Base-by-base conservation (phyloP, 768 basidiomycete genomes). In the Mycena vulgaris region DNA sequence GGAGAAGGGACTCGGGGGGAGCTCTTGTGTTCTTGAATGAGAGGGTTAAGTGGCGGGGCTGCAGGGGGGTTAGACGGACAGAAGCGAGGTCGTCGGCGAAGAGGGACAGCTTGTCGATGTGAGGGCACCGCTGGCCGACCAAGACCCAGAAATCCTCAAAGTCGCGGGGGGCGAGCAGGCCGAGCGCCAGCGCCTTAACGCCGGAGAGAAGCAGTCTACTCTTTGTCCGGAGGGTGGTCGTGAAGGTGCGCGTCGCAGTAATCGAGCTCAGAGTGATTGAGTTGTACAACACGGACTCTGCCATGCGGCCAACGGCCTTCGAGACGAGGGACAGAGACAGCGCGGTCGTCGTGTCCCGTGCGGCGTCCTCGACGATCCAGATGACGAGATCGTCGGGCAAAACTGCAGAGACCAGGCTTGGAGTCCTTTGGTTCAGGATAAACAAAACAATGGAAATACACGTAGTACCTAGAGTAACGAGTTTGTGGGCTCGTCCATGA, bases 141-240 rank as follows among this genome's bases (percentile, higher is more conserved):
- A 67, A 33, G 19, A 19, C 56, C 65, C 65, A 67, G 25, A 67
- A 67, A 39, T 60, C 48, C 11, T 48, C 56, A 25, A 25, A 67
- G 57, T 47, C 40, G 23, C 19, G 37, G 1, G 57, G 66, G 17
- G 48, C 37, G 33, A 56, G 33, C 30, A 42, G 7, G 30, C 25
- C 21, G 8, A 60, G 57, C 2, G 5, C 4, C 7, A 60, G 66
- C n/a, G 23, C 25, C 17, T 17, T 8, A 10, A 67, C 48, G 35
- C 25, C 16, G 48, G 66, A 40, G 25, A 67, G 58, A n/a, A 67
- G 11, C 11, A 10, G 48, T 47, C 48, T 17, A 23, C 35, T 31
- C 49, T 67, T 67, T 11, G 47, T 59, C 13, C 58, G 45, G 28
- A 60, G 47, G 25, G 66, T 53, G 49, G 25, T 30, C 13, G 33